Conservation (phyloP, 2,329 filamentous ascomycete genomes). For the Diaporthe citrichinensis region DNA sequence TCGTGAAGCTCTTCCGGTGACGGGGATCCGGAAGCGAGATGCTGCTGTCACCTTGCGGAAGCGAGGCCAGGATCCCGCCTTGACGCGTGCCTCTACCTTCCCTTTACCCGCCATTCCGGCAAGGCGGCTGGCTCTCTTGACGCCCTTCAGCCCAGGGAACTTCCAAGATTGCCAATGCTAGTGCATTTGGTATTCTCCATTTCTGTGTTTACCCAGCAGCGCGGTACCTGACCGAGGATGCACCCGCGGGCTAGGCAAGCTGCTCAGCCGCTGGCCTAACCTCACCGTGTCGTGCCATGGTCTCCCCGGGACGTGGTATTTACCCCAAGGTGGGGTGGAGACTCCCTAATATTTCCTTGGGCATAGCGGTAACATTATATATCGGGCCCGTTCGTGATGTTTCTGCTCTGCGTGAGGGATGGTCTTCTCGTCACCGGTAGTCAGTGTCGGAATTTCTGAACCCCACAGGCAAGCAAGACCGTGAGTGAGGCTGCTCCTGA, state of each 20-base stretch:
- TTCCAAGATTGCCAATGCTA: slow-evolving; percentile 18
- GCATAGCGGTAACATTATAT: slow-evolving; percentile 13
- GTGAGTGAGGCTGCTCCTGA: slow-evolving; percentile 24
- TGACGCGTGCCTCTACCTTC: slow-evolving; percentile 10
- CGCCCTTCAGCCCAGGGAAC: slow-evolving; percentile 7
- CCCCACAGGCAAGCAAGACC: slow-evolving; percentile 5
- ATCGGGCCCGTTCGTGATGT: neutral
- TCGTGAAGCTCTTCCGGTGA: neutral
- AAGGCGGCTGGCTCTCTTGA: slow-evolving; percentile 10
- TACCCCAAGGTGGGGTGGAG: slow-evolving; percentile 36
- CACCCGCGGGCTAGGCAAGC: slow-evolving; percentile 30
- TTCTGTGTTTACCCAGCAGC: slow-evolving; percentile 34
- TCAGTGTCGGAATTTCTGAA: neutral
- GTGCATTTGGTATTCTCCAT: neutral
- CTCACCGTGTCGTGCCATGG: slow-evolving; percentile 24
- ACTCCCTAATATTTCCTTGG: neutral
- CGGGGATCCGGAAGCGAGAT: slow-evolving; percentile 24
- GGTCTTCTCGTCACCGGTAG: slow-evolving; percentile 12
- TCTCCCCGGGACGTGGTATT: slow-evolving; percentile 25
- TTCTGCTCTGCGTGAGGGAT: neutral
- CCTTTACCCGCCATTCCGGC: slow-evolving; percentile 36
- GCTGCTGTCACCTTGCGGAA: slow-evolving; percentile 4
- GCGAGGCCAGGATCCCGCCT: slow-evolving; percentile 26
- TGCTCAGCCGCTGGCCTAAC: slow-evolving; percentile 28
- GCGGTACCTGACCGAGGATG: slow-evolving; percentile 26